Evolutionary conservation across 139 green algal genomes (phyloP).

Genomic region (Chlamydomonas applanata): DNA sequence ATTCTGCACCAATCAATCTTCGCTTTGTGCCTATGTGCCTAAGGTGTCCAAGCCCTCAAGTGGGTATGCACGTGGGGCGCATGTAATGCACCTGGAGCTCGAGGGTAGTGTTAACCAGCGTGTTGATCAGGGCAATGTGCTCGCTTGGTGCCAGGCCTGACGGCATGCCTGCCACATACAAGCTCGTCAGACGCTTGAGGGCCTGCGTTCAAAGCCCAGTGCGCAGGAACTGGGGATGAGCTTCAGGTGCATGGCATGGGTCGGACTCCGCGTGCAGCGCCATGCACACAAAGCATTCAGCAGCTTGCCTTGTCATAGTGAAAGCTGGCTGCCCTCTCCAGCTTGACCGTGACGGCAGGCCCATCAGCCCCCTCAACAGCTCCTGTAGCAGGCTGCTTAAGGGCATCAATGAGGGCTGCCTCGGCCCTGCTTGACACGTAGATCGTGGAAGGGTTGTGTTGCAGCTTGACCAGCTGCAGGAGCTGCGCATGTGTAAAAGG

Average conservation of each 20-base stretch:
- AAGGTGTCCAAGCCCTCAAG: no score
- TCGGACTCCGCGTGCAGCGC: no score
- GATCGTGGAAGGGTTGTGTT: conserved; percentile 46
- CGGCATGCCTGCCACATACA: conserved; percentile 10
- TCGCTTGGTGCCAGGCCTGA: background rate
- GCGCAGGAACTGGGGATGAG: no score
- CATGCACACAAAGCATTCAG: no score
- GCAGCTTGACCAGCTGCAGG: conserved; percentile 66
- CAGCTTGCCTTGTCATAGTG: conserved; percentile 19
- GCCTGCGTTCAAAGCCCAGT: no score
- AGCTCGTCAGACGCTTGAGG: conserved; percentile 6
- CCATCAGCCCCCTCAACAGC: background rate
- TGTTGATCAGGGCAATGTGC: conserved; percentile 21
- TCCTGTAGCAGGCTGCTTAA: background rate
- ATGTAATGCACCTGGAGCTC: conserved; percentile 21
- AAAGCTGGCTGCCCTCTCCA: conserved; percentile 15
- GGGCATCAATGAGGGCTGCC: conserved; percentile 29
- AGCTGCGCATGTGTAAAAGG: conserved; percentile 27
- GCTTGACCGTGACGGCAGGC: background rate
- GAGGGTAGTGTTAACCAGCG: background rate
- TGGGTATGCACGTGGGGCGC: no score
- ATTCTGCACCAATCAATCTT: no score
- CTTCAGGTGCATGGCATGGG: no score
- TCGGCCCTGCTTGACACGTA: conserved; percentile 53
- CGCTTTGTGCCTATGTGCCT: no score